Percentiles rank a stretch among this genome's conserved stretches.
Conservation (phyloP, 139 green algal species). For the Chlorella sp. region DNA sequence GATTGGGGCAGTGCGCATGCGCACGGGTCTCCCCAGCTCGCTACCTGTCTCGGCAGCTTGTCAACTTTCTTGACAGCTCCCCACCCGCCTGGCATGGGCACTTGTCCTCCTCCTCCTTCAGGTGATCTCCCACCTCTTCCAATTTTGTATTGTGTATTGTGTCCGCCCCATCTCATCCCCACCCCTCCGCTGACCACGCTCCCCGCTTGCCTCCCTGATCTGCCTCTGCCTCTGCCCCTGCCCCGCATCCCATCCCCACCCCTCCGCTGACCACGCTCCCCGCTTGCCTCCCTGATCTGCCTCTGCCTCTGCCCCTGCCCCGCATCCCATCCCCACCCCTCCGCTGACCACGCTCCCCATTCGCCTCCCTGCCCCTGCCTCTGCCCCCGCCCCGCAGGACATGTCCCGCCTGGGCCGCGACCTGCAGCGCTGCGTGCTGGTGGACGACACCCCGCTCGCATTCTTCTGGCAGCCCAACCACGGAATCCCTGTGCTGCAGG, state of each 20-base stretch:
- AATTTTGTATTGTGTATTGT: no score
- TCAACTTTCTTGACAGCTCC: not conserved
- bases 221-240: not conserved
- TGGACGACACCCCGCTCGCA: slow-evolving; percentile 93
- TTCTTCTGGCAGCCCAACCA: slow-evolving; percentile 90
- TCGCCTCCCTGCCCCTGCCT: not conserved
- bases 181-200: not conserved
- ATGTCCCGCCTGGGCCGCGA: slow-evolving; percentile 74
- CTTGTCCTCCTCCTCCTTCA: not conserved
- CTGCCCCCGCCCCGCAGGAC: slow-evolving; percentile 51
- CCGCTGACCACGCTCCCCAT: not conserved
- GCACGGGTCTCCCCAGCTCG: no score
- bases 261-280: not conserved
- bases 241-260: no score
- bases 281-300: not conserved
- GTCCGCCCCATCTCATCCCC: no score
- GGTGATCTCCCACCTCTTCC: no score
- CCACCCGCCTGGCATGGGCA: not conserved
- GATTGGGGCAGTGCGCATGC: not conserved
- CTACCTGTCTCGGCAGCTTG: no score
- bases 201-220: not conserved
- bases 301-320: no score
- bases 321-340: no score
- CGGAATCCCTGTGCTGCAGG: slow-evolving; percentile 86
- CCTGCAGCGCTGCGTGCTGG: slow-evolving; percentile 77